These are phyloP conservation scores for Tetrahymena elliotti DNA, from an alignment of 73 alveolate genomes.

Conservation along the genomic window DNA sequence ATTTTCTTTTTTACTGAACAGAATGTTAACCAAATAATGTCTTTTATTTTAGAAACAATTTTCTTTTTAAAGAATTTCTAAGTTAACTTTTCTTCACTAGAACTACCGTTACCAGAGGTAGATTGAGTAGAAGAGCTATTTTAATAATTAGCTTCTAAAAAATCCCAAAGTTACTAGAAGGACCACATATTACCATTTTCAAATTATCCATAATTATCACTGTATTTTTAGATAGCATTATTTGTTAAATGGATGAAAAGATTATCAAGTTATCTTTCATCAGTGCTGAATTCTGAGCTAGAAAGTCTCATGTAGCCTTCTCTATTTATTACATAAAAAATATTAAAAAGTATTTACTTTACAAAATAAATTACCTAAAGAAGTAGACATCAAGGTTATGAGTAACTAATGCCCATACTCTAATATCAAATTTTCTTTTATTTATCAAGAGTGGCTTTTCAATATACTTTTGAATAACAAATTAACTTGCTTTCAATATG, in stretches of 20 bases:
- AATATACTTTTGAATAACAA: constrained; percentile 58
- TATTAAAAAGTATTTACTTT: not conserved
- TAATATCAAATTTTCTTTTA: constrained; percentile 61
- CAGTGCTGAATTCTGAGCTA: constrained; percentile 42
- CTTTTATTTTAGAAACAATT: constrained; percentile 60
- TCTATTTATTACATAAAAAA: constrained; percentile 29
- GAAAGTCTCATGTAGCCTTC: constrained; percentile 74
- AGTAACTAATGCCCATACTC: constrained; percentile 69
- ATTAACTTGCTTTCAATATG: constrained; percentile 29
- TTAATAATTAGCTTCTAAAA: constrained; percentile 48
- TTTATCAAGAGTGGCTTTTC: constrained; percentile 59
- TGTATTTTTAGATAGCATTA: constrained; percentile 61
- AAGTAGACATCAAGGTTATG: constrained; percentile 47
- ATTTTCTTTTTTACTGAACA: constrained; percentile 46
- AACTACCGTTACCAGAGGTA: not conserved
- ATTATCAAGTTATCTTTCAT: constrained; percentile 45
- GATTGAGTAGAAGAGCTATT: not conserved
- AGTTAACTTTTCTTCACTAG: constrained; percentile 10
- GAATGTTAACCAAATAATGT: constrained; percentile 52
- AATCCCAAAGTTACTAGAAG: constrained; percentile 55
- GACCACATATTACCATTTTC: constrained; percentile 73
- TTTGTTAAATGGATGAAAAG: constrained; percentile 61
- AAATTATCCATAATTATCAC: constrained; percentile 51
- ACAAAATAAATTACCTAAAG: constrained; percentile 6
- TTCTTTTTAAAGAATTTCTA: constrained; percentile 51